Base-by-base conservation (phyloP, 164 flowering plant species). In the Macadamia tetraphylla region DNA sequence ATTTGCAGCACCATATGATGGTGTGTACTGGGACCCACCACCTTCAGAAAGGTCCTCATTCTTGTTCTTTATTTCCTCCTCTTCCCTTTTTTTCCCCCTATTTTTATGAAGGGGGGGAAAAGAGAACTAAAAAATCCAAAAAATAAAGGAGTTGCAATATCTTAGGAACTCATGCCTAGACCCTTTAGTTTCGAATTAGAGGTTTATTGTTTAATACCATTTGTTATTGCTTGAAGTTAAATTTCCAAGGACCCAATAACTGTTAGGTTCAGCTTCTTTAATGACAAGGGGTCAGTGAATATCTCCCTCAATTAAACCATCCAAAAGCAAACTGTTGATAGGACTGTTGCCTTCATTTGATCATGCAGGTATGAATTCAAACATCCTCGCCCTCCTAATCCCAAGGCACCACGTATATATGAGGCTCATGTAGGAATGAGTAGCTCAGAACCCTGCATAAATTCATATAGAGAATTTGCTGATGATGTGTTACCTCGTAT, bases 351-450 rank as follows among this genome's bases (percentile, higher is more conserved):
- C 55, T 66, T 58, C 73, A 42, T 58, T 35, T 74, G 64, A 51
- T 67, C 59, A 42, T 81, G 83, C 88, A 94, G 98, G 84, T 87
- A 90, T 81, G 72, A 81, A 58, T 94, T 91, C 74, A 83, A 85
- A 73, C 66, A 83, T 70, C 84, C 96, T 59, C 94, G 90, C 29
- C 97, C 98, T 73, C 87, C 90, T 64, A 94, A 84, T 77, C 91
- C 96, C 32, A 75, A 69, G 51, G 81, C 95, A n/a, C 96, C 91
- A 51, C 81, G 98, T 58, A 87, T 94, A 79, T 94, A 94, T 69
- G 98, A 94, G 79, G 97, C 97, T 70, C 97, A 91, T 83, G 95
- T 94, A 49, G 98, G 98, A 74, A 94, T 94, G 98, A 94, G 98
- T 73, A 77, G 92, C 77, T 79, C 86, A 9, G 98, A 94, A 78